Evolutionary conservation across 140 eudicot genomes (phyloP).

Genomic region (Stevia rebaudiana): DNA sequence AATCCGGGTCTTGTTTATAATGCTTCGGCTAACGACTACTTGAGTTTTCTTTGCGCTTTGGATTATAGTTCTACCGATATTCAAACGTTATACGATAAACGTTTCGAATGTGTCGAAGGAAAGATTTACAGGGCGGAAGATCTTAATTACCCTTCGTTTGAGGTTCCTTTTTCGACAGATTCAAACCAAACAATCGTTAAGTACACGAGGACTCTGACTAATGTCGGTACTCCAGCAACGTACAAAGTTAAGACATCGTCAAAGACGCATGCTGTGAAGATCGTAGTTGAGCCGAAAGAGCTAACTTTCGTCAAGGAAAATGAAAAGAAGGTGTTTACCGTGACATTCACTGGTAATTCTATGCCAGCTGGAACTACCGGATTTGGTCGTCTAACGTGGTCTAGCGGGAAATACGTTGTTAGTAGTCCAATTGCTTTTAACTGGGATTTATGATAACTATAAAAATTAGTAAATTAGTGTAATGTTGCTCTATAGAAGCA

Average conservation of each 20-base stretch:
- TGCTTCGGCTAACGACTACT: slow-evolving; percentile 42
- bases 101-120: slow-evolving; percentile 29
- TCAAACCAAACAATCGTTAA: slow-evolving; percentile 38
- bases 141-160: slow-evolving; percentile 82
- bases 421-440: slow-evolving; percentile 66
- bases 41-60: slow-evolving; percentile 70
- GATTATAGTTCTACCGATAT: slow-evolving; percentile 47
- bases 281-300: slow-evolving; percentile 50
- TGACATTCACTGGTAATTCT: slow-evolving; percentile 61
- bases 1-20: slow-evolving; percentile 81
- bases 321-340: slow-evolving; percentile 57
- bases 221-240: slow-evolving; percentile 65
- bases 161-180: slow-evolving; percentile 63
- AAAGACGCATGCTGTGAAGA: slow-evolving; percentile 41
- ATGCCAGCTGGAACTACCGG: slow-evolving; percentile 59
- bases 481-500: no score
- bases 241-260: slow-evolving; percentile 56
- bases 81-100: slow-evolving; percentile 33
- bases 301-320: slow-evolving; percentile 35
- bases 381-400: slow-evolving; percentile 59
- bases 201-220: slow-evolving; percentile 72
- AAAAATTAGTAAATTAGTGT: not conserved
- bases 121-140: slow-evolving; percentile 57
- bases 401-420: slow-evolving; percentile 52
- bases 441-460: slow-evolving; percentile 53